Base-by-base conservation (phyloP, 164 flowering plant genomes). In the Magnolia officinalis region DNA sequence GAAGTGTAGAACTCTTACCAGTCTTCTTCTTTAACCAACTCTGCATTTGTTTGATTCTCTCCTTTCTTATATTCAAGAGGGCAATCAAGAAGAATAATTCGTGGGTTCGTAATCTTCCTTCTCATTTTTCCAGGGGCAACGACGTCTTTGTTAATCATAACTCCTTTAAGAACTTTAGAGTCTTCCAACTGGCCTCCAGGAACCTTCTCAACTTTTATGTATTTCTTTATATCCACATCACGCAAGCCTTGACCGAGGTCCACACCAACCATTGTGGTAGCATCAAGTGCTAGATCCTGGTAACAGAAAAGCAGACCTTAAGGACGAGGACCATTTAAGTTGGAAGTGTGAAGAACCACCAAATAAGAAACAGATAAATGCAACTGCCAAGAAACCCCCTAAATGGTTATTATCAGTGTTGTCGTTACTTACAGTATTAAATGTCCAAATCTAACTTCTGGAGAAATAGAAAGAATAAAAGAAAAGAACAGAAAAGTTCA, bases 181-280 rank as follows among this genome's bases (percentile, higher is more conserved):
- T 94, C 98, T 82, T 96, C 99, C 78, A 96, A 84, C 82, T 90
- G 97, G 23, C 99, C 96, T 74, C 99, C 99, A 72, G 98, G 99
- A 18, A 94, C 81, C 83, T 96, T 96, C 88, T 95, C 98, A 74
- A 94, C 93, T 77, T 92, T 96, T 55, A 96, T 88, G 84, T 90
- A 92, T 79, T 92, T 94, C 81, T 96, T 96, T 52, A 96, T 92
- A 82, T 96, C 98, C 68, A 96, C 97, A 73, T 96, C 98, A 21
- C 92, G 84, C 80, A 89, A 49, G 14, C 99, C 99, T 81, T 92
- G 96, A 37, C 99, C 98, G 71, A 94, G 84, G 67, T 96, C 98
- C 77, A 96, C 97, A 72, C 99, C 97, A 76, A 91, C 94, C 9
- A 77, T 94, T 20, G 88, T 80, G 4, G 98, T 92, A 50, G 99